These are phyloP conservation scores for Ogataea hybrid DNA, from an alignment of 1,139 yeast species.

Conservation along the genomic window DNA sequence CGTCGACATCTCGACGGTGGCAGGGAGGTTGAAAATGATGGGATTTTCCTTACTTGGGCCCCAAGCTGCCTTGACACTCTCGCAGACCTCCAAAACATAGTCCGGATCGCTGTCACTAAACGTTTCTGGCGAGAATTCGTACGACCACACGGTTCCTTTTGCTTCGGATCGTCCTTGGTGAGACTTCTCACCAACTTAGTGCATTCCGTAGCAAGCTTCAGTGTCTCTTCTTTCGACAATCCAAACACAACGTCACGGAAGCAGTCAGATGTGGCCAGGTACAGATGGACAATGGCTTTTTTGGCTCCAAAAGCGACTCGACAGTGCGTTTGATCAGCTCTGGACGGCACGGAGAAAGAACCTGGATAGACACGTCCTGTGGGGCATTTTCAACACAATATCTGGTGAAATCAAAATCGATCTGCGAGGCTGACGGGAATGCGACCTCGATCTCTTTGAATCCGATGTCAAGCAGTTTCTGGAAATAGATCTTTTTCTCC, in stretches of 20 bases:
- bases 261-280: conserved; percentile 87
- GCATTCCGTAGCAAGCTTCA: conserved; percentile 78
- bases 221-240: conserved; percentile 75
- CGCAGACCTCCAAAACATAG: conserved; percentile 81
- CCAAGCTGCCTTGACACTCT: conserved; percentile 96
- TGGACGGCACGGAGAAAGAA: conserved; percentile 87
- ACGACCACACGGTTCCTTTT: conserved; percentile 78
- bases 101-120: conserved; percentile 88
- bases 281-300: conserved; percentile 84
- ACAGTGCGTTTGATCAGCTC: conserved; percentile 86
- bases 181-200: conserved; percentile 75
- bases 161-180: conserved; percentile 84
- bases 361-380: conserved; percentile 89
- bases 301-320: conserved; percentile 88
- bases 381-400: conserved; percentile 93
- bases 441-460: conserved; percentile 97
- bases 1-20: conserved; percentile 95
- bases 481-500: conserved; percentile 86
- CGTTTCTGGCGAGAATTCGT: conserved; percentile 94
- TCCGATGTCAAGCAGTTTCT: conserved; percentile 82
- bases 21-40: conserved; percentile 93
- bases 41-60: conserved; percentile 79
- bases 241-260: conserved; percentile 92
- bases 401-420: conserved; percentile 93
- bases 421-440: conserved; percentile 94